Evolutionary conservation across 2,329 filamentous ascomycete genomes (phyloP).

Genomic region (Cytospora piceae): DNA sequence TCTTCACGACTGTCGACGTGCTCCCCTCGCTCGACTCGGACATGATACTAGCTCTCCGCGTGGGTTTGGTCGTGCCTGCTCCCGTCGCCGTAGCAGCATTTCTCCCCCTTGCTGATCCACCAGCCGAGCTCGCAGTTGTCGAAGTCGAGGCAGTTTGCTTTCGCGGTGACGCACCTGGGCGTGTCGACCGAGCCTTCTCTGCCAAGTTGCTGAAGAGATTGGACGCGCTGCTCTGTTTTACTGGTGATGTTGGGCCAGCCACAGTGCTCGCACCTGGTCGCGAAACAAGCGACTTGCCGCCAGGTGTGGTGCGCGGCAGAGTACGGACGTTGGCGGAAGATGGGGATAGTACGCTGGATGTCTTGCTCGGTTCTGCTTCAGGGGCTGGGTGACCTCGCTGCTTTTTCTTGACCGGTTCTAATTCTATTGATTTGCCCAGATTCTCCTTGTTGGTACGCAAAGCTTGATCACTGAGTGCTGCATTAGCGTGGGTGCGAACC

Average conservation of each 20-base stretch:
- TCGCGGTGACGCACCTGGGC: conserved; percentile 39
- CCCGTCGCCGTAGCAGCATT: conserved; percentile 36
- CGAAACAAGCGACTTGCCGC: conserved; percentile 59
- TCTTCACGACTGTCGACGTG: conserved; percentile 67
- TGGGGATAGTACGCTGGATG: conserved; percentile 74
- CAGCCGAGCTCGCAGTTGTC: conserved; percentile 42
- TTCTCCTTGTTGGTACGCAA: conserved; percentile 78
- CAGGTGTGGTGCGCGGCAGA: conserved; percentile 59
- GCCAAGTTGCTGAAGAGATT: conserved; percentile 60
- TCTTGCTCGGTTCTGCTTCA: conserved; percentile 44
- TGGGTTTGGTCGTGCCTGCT: conserved; percentile 46
- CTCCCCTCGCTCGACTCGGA: conserved; percentile 69
- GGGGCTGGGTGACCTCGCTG: conserved; percentile 51
- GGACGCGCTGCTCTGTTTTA: conserved; percentile 56
- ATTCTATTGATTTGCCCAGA: conserved; percentile 50
- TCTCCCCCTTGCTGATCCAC: conserved; percentile 33
- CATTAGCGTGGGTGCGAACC: conserved; percentile 35
- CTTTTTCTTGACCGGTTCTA: conserved; percentile 72
- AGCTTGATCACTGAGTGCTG: conserved; percentile 61
- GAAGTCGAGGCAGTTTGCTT: conserved; percentile 40
- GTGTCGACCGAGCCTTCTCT: conserved; percentile 62
- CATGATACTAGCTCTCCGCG: conserved; percentile 58
- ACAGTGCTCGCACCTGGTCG: conserved; percentile 59
- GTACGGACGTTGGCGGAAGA: conserved; percentile 80
- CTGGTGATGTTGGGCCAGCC: conserved; percentile 63